phyloP scores from a whole-genome alignment of 371 early-diverging fungal genomes.

The Actinomortierella ambigua region DNA sequence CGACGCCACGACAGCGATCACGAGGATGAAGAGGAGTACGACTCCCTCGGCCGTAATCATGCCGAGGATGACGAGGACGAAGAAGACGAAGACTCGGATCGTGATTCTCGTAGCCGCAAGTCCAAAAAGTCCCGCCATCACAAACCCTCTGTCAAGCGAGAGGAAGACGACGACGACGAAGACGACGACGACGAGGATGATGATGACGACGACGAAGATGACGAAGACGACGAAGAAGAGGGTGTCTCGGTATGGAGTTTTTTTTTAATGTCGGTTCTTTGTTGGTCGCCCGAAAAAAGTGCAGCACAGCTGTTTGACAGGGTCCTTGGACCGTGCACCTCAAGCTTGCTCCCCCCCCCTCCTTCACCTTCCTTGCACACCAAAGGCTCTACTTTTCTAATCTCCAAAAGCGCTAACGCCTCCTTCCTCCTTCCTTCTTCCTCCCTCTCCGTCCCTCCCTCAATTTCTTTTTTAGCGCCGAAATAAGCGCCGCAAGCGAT shows the following conservation, averaged over 20 bases:
- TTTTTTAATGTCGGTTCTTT: neutral
- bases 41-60: constrained; percentile 40
- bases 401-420: no score
- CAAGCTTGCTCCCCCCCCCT: no score
- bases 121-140: constrained; percentile 7
- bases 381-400: neutral
- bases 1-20: constrained; percentile 47
- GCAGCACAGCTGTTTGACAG: no score
- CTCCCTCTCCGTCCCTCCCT: neutral
- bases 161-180: constrained; percentile 1
- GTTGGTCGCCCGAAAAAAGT: no score
- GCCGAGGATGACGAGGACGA: constrained; percentile 61
- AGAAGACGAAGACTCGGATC: constrained; percentile 45
- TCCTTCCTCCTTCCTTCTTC: no score
- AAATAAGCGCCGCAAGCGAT: constrained; percentile 52
- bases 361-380: no score
- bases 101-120: constrained; percentile 12
- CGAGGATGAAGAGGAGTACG: constrained; percentile 71
- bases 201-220: no score
- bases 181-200: no score
- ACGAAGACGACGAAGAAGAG: no score
- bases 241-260: no score
- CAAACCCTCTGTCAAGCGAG: neutral
- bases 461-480: constrained; percentile 16
- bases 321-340: constrained; percentile 2